Evolutionary conservation across 2,329 filamentous ascomycete genomes (phyloP).

Genomic region (Calonectria hawksworthii): DNA sequence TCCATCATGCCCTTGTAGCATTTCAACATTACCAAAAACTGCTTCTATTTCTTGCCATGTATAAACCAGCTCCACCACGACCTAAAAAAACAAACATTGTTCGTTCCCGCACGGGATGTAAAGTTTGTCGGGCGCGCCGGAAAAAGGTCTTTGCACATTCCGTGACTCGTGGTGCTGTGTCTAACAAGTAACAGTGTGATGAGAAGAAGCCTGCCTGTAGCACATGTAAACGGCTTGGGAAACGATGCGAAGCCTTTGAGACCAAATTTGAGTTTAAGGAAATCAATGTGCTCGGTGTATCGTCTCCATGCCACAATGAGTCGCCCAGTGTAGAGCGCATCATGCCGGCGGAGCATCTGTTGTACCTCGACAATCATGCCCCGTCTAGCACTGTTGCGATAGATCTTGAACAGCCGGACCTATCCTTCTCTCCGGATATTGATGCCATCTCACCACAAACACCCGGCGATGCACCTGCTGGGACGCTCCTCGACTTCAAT

Average conservation of each 20-base stretch:
- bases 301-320: background rate
- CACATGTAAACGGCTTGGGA: slow-evolving; percentile 25
- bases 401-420: fast-evolving
- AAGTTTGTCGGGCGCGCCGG: slow-evolving; percentile 30
- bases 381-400: no score
- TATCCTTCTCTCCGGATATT: background rate
- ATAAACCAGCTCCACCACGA: slow-evolving; percentile 38
- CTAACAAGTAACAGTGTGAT: slow-evolving; percentile 28
- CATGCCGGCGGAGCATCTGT: background rate
- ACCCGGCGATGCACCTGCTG: background rate
- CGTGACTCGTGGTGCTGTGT: background rate
- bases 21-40: background rate
- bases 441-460: background rate
- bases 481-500: background rate
- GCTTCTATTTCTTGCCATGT: slow-evolving; percentile 26
- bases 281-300: background rate
- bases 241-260: slow-evolving; percentile 15
- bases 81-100: slow-evolving; percentile 41
- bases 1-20: background rate
- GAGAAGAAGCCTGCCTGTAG: slow-evolving; percentile 29
- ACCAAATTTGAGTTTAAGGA: slow-evolving; percentile 18
- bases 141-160: slow-evolving; percentile 30
- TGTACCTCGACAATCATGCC: fast-evolving
- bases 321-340: background rate
- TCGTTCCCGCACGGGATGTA: slow-evolving; percentile 38